phyloP scores from a whole-genome alignment of 768 basidiomycete species.

The Russula dissimulans region DNA sequence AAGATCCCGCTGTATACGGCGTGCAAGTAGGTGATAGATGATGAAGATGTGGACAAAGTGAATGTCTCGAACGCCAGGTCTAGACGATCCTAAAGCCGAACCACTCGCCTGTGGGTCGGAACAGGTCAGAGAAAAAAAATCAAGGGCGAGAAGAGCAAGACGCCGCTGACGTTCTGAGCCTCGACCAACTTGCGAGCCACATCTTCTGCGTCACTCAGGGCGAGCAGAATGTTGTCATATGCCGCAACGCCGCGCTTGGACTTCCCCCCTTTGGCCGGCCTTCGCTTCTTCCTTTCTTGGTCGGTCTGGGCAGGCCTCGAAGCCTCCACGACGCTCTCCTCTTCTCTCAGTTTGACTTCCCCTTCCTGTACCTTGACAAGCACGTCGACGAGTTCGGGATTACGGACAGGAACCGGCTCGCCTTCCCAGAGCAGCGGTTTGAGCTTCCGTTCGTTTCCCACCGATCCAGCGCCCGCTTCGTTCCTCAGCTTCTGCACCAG shows the following conservation, averaged over 20 bases:
- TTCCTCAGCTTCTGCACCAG: constrained; percentile 43
- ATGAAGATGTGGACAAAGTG: constrained; percentile 83
- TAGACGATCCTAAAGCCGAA: constrained; percentile 30
- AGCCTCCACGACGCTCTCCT: constrained; percentile 25
- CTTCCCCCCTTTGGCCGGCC: constrained; percentile 30
- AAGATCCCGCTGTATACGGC: constrained; percentile 83
- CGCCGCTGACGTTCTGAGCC: constrained; percentile 60
- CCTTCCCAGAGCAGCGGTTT: constrained; percentile 68
- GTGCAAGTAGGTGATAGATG: constrained; percentile 77
- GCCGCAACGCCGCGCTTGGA: constrained; percentile 76
- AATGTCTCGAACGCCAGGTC: constrained; percentile 55
- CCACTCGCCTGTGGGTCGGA: constrained; percentile 30
- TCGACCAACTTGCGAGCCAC: constrained; percentile 73
- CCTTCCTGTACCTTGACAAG: constrained; percentile 76
- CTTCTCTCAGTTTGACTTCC: constrained; percentile 45
- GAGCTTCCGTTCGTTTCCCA: constrained; percentile 42
- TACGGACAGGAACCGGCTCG: constrained; percentile 73
- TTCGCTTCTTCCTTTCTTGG: constrained; percentile 30
- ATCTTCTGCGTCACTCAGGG: constrained; percentile 84
- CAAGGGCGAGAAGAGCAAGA: not conserved
- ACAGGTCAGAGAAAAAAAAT: constrained; percentile 1
- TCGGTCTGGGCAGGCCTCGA: constrained; percentile 24
- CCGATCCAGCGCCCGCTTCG: constrained; percentile 32
- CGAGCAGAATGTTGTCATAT: constrained; percentile 76
- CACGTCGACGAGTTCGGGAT: constrained; percentile 85